Conservation (phyloP, 2,329 filamentous ascomycete genomes). For the Scedosporium boydii region DNA sequence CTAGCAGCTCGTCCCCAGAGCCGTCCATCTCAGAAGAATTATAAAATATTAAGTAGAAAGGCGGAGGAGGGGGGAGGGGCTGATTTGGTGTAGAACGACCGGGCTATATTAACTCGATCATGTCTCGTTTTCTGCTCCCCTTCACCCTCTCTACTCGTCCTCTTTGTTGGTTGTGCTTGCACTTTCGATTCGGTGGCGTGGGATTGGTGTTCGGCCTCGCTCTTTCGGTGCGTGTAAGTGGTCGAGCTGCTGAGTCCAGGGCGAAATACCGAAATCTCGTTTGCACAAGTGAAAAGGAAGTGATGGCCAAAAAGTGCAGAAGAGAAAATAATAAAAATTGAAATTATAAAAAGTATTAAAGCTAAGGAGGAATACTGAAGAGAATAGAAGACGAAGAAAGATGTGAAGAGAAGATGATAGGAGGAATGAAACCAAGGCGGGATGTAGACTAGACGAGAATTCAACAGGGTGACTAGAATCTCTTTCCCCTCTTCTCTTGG, state of each 20-base stretch:
- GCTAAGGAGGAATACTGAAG: background rate
- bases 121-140: background rate
- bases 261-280: background rate
- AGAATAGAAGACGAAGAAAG: too few relatives aligned
- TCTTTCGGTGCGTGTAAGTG: too few relatives aligned
- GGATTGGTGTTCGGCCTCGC: background rate
- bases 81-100: background rate
- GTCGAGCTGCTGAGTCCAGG: too few relatives aligned
- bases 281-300: slow-evolving; percentile 17
- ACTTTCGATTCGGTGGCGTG: background rate
- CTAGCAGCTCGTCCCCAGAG: slow-evolving; percentile 3
- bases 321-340: background rate
- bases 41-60: background rate
- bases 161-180: background rate
- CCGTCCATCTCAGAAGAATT: background rate
- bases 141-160: background rate
- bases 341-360: background rate
- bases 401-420: background rate
- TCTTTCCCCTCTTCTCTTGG: background rate
- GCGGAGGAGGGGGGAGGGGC: background rate
- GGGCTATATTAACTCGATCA: slow-evolving; percentile 1
- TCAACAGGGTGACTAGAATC: background rate
- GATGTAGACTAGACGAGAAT: background rate
- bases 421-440: background rate
- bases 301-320: background rate